phyloP scores from a whole-genome alignment of 768 basidiomycete genomes.

The Boletus subcaerulescens region DNA sequence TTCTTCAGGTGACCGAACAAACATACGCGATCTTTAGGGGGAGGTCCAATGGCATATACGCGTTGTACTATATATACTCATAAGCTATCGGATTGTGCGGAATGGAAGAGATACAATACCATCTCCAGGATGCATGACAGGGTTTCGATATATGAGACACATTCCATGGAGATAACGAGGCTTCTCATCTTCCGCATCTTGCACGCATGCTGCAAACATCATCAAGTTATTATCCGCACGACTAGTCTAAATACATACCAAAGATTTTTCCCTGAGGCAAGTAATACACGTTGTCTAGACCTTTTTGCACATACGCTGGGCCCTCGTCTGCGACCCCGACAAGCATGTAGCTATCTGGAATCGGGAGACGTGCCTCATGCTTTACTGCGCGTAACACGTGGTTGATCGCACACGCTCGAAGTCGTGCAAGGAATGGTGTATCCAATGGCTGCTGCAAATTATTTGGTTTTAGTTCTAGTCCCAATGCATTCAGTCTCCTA shows the following conservation, averaged over 20 bases:
- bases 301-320: conserved; percentile 51
- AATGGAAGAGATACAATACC: conserved; percentile 35
- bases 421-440: conserved; percentile 53
- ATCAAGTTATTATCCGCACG: background rate
- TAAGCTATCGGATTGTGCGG: background rate
- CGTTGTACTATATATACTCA: conserved; percentile 51
- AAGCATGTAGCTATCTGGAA: conserved; percentile 64
- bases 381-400: conserved; percentile 73
- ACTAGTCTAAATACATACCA: conserved; percentile 40
- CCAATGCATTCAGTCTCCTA: conserved; percentile 42
- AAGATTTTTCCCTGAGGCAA: conserved; percentile 61
- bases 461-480: conserved; percentile 45
- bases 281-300: conserved; percentile 50
- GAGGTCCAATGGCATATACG: conserved; percentile 68
- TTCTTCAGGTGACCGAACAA: conserved; percentile 61
- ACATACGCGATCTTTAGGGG: conserved; percentile 42
- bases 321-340: conserved; percentile 86
- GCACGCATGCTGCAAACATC: conserved; percentile 51
- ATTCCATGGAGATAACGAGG: conserved; percentile 59
- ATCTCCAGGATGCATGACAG: conserved; percentile 77
- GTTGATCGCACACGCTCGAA: conserved; percentile 59
- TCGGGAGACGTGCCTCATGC: conserved; percentile 67
- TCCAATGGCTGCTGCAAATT: conserved; percentile 39
- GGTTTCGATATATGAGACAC: conserved; percentile 66
- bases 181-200: conserved; percentile 43